Conservation (phyloP, 352 stramenopile species). For the Pythium myriotylum region DNA sequence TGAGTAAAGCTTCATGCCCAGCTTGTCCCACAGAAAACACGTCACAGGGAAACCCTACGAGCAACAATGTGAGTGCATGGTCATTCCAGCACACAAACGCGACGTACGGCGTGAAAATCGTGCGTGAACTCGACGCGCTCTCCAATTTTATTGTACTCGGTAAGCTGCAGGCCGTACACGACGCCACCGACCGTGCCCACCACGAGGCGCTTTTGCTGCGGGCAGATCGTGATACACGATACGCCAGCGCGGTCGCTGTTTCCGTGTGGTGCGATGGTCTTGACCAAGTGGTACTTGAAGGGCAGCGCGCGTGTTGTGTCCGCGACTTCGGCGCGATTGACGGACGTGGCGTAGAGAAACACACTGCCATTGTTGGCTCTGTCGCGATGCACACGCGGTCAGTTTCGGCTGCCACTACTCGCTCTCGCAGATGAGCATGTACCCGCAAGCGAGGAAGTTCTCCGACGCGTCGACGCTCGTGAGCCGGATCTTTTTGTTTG, state of each 20-base stretch:
- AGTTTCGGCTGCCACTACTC: too few relatives aligned
- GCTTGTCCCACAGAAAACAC: slow-evolving; percentile 81
- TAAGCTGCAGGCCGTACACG: slow-evolving; percentile 80
- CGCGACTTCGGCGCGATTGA: slow-evolving; percentile 24
- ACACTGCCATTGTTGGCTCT: slow-evolving; percentile 83
- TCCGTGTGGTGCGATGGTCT: slow-evolving; percentile 77
- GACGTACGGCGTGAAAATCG: slow-evolving; percentile 69
- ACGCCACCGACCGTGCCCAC: slow-evolving; percentile 79
- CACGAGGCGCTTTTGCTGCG: slow-evolving; percentile 77
- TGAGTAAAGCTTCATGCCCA: slow-evolving; percentile 73
- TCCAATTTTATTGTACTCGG: slow-evolving; percentile 87
- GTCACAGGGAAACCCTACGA: slow-evolving; percentile 72
- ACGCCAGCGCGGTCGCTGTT: slow-evolving; percentile 68
- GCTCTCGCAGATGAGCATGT: background rate
- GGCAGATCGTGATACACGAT: slow-evolving; percentile 80
- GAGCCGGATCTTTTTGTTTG: slow-evolving; percentile 62
- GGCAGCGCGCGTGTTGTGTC: slow-evolving; percentile 40
- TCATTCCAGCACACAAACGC: background rate
- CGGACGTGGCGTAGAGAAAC: slow-evolving; percentile 79
- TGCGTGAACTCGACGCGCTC: slow-evolving; percentile 89
- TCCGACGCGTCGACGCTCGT: slow-evolving; percentile 85
- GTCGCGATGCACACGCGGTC: background rate
- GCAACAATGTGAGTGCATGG: background rate
- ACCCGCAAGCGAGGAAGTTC: slow-evolving; percentile 85
- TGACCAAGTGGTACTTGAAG: slow-evolving; percentile 84